Evolutionary conservation across 2,329 filamentous ascomycete species (phyloP).

Genomic region (Cladosporium oxysporum): DNA sequence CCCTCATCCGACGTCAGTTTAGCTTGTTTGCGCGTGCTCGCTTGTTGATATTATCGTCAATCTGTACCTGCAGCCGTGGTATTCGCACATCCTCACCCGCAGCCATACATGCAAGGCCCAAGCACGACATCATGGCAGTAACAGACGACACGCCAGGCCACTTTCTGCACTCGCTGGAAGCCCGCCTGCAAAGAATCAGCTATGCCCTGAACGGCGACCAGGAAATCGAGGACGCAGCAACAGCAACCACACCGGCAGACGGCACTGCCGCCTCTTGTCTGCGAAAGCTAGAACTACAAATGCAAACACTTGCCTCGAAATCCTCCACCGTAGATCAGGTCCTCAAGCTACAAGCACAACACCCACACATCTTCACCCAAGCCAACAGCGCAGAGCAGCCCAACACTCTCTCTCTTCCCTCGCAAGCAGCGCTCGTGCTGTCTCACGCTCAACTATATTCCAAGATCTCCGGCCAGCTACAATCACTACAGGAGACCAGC

Average conservation of each 20-base stretch:
- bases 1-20: neutral
- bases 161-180: conserved; percentile 48
- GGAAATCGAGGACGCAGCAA: conserved; percentile 14
- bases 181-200: conserved; percentile 46
- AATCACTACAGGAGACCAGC: conserved; percentile 46
- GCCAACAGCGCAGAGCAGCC: conserved; percentile 27
- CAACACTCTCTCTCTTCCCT: conserved; percentile 27
- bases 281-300: conserved; percentile 31
- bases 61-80: neutral
- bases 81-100: neutral
- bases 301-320: conserved; percentile 42
- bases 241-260: neutral
- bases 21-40: neutral
- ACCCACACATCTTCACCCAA: conserved; percentile 42
- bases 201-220: conserved; percentile 44
- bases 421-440: conserved; percentile 43
- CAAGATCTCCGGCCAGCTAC: conserved; percentile 45
- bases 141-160: conserved; percentile 25
- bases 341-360: conserved; percentile 42
- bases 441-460: conserved; percentile 47
- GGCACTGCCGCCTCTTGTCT: conserved; percentile 8
- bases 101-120: neutral
- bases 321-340: conserved; percentile 44
- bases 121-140: conserved; percentile 5
- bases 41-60: neutral